Conservation (phyloP, 352 stramenopile species). For the Achlya hypogyna region DNA sequence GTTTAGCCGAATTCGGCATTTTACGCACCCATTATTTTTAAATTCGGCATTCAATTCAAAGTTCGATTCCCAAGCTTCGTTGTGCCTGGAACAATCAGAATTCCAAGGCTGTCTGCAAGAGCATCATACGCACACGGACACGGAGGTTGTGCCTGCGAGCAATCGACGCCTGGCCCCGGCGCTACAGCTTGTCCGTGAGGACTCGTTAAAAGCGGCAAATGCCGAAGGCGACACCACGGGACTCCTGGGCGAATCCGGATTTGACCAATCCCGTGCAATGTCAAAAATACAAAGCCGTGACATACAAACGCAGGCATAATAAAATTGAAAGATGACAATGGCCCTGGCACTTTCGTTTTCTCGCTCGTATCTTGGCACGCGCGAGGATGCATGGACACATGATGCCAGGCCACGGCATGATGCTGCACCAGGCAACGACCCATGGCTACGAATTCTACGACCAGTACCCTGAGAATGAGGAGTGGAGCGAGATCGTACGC, state of each 20-base stretch:
- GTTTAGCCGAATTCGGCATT: background rate
- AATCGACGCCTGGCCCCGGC: too few species aligned
- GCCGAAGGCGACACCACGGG: background rate
- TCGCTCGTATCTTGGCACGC: background rate
- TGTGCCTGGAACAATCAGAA: too few species aligned
- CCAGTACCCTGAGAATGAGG: background rate
- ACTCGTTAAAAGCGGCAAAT: background rate
- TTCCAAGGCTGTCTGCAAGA: too few species aligned
- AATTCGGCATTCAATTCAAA: background rate
- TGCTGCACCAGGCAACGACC: constrained; percentile 1
- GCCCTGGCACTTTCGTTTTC: background rate
- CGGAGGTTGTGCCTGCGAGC: too few species aligned
- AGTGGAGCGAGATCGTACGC: constrained; percentile 14
- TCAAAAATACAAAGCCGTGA: too few species aligned
- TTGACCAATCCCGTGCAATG: background rate
- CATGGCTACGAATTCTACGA: constrained; percentile 18
- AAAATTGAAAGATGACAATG: background rate
- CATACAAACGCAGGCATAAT: background rate
- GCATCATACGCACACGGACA: too few species aligned
- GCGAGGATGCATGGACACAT: constrained; percentile 5
- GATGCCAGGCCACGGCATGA: background rate
- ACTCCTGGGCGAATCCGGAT: too few species aligned
- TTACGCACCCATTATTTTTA: background rate
- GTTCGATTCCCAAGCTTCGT: too few species aligned
- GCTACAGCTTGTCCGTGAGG: too few species aligned